Conservation (phyloP, 495 filamentous ascomycete genomes). For the Tirmania nivea region DNA sequence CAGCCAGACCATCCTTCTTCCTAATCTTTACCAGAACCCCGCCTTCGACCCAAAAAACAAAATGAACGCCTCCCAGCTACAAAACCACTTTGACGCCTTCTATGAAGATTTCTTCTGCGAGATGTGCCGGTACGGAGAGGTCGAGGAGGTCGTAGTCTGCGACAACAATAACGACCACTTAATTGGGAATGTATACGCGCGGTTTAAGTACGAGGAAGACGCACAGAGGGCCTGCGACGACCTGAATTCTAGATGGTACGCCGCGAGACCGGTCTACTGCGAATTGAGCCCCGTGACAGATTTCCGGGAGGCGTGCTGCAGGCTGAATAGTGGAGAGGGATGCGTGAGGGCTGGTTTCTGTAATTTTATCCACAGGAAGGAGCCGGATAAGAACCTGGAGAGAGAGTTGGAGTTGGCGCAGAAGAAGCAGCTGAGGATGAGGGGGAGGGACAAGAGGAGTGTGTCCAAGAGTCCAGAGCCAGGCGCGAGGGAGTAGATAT, state of each 20-base stretch:
- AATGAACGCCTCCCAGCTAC: slow-evolving; percentile 83
- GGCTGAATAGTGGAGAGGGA: slow-evolving; percentile 81
- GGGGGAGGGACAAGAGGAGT: slow-evolving; percentile 71
- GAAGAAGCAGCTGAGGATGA: slow-evolving; percentile 85
- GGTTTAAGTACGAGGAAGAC: slow-evolving; percentile 98
- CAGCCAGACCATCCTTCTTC: slow-evolving; percentile 88
- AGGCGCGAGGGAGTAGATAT: neutral
- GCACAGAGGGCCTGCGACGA: slow-evolving; percentile 84
- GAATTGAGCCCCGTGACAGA: slow-evolving; percentile 91
- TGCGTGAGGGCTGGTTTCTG: slow-evolving; percentile 94
- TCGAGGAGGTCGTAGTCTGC: slow-evolving; percentile 75
- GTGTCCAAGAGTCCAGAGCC: slow-evolving; percentile 15
- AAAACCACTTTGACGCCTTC: slow-evolving; percentile 98
- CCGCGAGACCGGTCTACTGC: slow-evolving; percentile 92
- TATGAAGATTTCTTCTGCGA: slow-evolving; percentile 99
- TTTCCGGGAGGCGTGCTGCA: slow-evolving; percentile 93
- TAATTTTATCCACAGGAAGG: slow-evolving; percentile 97
- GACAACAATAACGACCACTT: slow-evolving; percentile 97
- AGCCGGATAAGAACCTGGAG: slow-evolving; percentile 70
- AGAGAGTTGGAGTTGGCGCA: slow-evolving; percentile 65
- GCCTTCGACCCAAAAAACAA: slow-evolving; percentile 92
- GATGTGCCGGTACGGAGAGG: slow-evolving; percentile 84
- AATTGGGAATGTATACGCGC: slow-evolving; percentile 97
- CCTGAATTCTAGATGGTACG: slow-evolving; percentile 91
- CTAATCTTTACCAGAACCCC: slow-evolving; percentile 97